These are phyloP conservation scores for Pontederia paniculata DNA, from an alignment of 176 grass and related monocot genomes.

Conservation along the genomic window DNA sequence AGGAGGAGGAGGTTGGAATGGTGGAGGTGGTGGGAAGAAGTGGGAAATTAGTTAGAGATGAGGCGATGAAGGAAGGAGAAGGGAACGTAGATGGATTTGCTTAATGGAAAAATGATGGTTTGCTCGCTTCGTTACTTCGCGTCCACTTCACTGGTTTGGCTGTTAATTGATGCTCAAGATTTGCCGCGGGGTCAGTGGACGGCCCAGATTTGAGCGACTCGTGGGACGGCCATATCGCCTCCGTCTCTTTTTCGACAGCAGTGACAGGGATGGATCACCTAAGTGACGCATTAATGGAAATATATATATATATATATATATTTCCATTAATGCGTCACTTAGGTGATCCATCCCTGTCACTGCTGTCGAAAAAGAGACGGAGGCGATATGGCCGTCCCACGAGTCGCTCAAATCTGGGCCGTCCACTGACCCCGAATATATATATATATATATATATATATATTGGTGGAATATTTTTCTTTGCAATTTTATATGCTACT, in stretches of 20 bases:
- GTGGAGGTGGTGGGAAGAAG: slow-evolving; percentile 15
- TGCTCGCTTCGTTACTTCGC: slow-evolving; percentile 73
- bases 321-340: too few relatives aligned
- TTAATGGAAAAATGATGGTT: slow-evolving; percentile 19
- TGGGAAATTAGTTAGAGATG: slow-evolving; percentile 45
- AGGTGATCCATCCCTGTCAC: too few relatives aligned
- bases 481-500: too few relatives aligned
- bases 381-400: neutral
- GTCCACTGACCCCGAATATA: neutral
- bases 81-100: slow-evolving; percentile 11
- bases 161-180: neutral
- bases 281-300: too few relatives aligned
- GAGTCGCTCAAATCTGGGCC: neutral
- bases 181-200: neutral
- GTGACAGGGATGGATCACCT: too few relatives aligned
- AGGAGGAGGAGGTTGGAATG: neutral
- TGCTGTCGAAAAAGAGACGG: too few relatives aligned
- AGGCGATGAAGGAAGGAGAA: neutral
- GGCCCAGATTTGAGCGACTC: neutral
- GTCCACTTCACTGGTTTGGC: slow-evolving; percentile 60
- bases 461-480: too few relatives aligned
- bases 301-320: too few relatives aligned
- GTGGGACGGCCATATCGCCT: neutral
- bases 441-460: too few relatives aligned
- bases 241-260: too few relatives aligned